Base-by-base conservation (phyloP, 2,329 filamentous ascomycete species). In the Cytospora paraplurivora region DNA sequence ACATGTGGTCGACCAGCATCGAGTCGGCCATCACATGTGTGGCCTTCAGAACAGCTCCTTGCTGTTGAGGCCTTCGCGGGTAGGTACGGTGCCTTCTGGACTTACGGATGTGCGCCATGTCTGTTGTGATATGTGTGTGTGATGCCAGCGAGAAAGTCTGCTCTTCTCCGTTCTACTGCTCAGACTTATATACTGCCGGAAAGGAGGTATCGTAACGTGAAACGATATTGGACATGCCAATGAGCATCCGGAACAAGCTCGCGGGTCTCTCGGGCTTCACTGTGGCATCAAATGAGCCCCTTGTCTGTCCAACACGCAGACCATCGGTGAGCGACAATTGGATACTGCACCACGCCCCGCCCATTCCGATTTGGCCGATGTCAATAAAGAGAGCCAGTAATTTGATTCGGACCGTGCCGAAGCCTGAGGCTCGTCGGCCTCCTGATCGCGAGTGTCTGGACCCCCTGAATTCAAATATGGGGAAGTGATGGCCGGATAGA, bases 71-170 rank as follows among this genome's bases (percentile, higher is more conserved):
- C 55, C 34, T 21, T 44, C 19, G 15, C 37, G 34, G 34, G 27
- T 34, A 54, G 35, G 51, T 62, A 33, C 33, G 17, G 27, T 53
- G 15, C 34, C 37, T 6, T 4, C n/a, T 27, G 17, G 27, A 56
- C 62, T 55, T 64, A 66, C 64, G 62, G 11, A 53, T 44, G 38
- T 66, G 62, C 6, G 58, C 64, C 62, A 66, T 66, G 38, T 62
- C 27, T 21, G 32, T 62, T 21, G 35, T 59, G 13, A 37, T 49
- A 35, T 37, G 34, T 13, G 44, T 58, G 61, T 44, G 47, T 53
- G 33, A 49, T 27, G 27, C 21, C 10, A 51, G 37, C 27, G 35
- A 56, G 47, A 47, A 7, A 57, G 38, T 13, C 34, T 56, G 17
- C 19, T 56, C 33, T 21, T 33, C 32, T 50, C 12, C 21, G 44